A percentile compares a stretch with the other conserved stretches of the same genome.
Conservation (phyloP, 371 early-diverging fungal species). For the Chytridium lagenaria region DNA sequence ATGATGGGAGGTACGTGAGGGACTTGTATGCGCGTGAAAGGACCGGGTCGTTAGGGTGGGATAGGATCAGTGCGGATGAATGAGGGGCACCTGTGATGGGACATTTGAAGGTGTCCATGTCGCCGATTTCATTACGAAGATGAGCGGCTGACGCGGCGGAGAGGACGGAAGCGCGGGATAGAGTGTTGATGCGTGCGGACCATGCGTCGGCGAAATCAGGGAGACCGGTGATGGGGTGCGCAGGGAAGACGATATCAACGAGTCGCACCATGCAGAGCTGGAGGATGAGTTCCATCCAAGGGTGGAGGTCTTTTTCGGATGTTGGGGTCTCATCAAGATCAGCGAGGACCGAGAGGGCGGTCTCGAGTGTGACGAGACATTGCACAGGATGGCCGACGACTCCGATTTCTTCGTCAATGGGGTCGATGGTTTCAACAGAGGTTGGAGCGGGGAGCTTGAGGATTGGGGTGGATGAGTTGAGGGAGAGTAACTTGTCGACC, state of each 20-base stretch:
- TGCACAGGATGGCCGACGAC: conserved; percentile 13
- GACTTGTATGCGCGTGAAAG: conserved; percentile 19
- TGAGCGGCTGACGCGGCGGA: conserved; percentile 14
- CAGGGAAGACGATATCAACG: conserved; percentile 18
- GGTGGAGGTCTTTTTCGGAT: conserved; percentile 3
- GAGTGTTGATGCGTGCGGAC: conserved; percentile 14
- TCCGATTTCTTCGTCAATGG: not conserved
- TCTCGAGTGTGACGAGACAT: conserved; percentile 22
- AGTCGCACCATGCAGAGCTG: conserved; percentile 30
- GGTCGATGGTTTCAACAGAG: not conserved
- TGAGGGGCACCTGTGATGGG: conserved; percentile 15
- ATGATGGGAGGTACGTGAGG: conserved; percentile 21
- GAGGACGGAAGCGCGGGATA: conserved; percentile 21
- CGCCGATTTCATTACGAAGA: not conserved
- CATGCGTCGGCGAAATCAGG: conserved; percentile 29
- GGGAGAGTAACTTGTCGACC: not conserved
- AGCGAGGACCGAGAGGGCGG: conserved; percentile 9
- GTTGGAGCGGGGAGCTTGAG: not conserved
- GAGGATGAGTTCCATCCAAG: conserved; percentile 25
- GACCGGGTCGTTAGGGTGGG: conserved; percentile 32
- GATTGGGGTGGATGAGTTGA: too few relatives aligned
- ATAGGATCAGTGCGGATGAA: conserved; percentile 20
- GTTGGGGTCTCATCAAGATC: conserved; percentile 14
- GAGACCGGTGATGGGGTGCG: conserved; percentile 1
- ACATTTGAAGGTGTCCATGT: conserved; percentile 5